A percentile compares a stretch with the other conserved stretches of the same genome.
Evolutionary conservation across 371 early-diverging fungal genomes (phyloP).

Genomic region (Fennellomyces sp.): DNA sequence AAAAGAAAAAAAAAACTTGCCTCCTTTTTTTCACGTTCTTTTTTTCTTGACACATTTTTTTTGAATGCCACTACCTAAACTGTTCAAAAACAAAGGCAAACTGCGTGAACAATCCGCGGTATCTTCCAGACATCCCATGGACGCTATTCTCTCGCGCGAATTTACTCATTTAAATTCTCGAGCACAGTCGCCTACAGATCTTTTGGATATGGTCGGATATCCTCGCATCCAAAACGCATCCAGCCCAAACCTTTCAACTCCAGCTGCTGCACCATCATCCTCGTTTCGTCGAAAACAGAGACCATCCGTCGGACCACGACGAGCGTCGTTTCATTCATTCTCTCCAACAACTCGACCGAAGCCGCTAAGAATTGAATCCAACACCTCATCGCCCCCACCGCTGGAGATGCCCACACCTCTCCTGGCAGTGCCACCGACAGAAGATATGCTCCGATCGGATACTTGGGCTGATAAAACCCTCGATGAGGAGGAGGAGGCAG

Average conservation of each 20-base stretch:
- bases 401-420: slow-evolving; percentile 5
- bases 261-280: background rate
- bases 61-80: background rate
- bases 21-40: background rate
- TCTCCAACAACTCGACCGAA: background rate
- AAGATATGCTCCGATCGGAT: background rate
- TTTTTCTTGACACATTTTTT: background rate
- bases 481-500: background rate
- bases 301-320: slow-evolving; percentile 1
- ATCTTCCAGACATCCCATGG: background rate
- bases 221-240: background rate
- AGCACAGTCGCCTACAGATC: slow-evolving; percentile 16
- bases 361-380: too few relatives aligned
- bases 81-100: background rate
- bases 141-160: slow-evolving; percentile 8
- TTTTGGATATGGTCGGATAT: slow-evolving; percentile 18
- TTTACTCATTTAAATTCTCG: slow-evolving; percentile 8
- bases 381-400: slow-evolving; percentile 1
- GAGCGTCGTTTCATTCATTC: slow-evolving; percentile 6
- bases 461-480: slow-evolving; percentile 4
- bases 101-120: background rate
- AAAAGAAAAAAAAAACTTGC: background rate
- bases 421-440: slow-evolving; percentile 1
- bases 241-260: background rate
- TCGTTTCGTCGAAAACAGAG: background rate